A percentile compares a stretch with the other conserved stretches of the same genome.
These are phyloP conservation scores for Cylindrotheca fusiformis DNA, from an alignment of 108 stramenopile genomes.

Conservation along the genomic window DNA sequence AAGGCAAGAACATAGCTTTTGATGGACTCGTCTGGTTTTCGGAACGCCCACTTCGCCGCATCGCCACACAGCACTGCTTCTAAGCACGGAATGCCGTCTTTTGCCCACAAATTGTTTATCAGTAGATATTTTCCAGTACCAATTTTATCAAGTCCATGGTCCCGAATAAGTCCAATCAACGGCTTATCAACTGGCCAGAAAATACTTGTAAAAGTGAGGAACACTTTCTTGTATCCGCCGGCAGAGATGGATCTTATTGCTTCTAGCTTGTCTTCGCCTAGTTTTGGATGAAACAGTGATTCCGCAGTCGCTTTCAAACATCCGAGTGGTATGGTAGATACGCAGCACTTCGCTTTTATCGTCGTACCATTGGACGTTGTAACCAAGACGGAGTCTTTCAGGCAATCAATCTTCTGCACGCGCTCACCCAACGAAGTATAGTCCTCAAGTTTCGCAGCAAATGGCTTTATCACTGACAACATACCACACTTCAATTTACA, in stretches of 20 bases:
- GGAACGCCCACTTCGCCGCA: conserved; percentile 38
- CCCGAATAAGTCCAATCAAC: conserved; percentile 50
- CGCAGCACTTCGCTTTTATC: conserved; percentile 40
- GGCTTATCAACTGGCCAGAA: conserved; percentile 51
- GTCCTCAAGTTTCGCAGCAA: conserved; percentile 7
- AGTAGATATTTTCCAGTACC: conserved; percentile 36
- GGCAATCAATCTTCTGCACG: conserved; percentile 4
- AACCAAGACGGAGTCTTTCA: conserved; percentile 19
- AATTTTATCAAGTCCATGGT: conserved; percentile 1
- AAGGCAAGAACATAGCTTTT: conserved; percentile 43
- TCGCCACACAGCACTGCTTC: conserved; percentile 47
- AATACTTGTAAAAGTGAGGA: conserved; percentile 52
- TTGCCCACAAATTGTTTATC: conserved; percentile 51
- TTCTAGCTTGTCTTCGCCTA: conserved; percentile 36
- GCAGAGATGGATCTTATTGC: conserved; percentile 33
- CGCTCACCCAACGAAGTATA: neutral
- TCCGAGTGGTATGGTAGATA: conserved; percentile 47
- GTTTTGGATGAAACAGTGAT: conserved; percentile 29
- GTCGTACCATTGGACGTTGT: conserved; percentile 26
- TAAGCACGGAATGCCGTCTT: conserved; percentile 43
- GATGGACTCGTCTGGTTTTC: conserved; percentile 35
- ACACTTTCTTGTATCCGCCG: conserved; percentile 62
- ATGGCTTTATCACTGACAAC: conserved; percentile 35
- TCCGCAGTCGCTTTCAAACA: conserved; percentile 27
- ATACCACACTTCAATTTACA: conserved; percentile 51